Percentiles rank a stretch among this genome's conserved stretches.
Evolutionary conservation across 164 flowering plant species (phyloP).

Genomic region (Macadamia integrifolia): DNA sequence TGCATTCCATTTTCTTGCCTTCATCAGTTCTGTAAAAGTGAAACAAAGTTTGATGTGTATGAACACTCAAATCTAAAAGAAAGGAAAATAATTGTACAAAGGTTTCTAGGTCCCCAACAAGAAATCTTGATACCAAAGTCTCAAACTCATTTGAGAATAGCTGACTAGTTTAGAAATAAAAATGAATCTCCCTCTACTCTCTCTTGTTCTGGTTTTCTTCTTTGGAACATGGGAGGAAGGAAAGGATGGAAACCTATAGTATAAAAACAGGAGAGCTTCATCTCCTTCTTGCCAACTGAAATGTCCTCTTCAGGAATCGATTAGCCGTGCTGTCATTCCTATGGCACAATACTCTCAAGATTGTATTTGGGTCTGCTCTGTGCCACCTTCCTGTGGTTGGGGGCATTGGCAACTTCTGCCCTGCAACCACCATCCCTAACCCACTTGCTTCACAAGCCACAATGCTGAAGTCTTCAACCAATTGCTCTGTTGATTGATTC

Average conservation of each 20-base stretch:
- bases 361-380: constrained; percentile 82
- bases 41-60: too few relatives aligned
- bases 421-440: constrained; percentile 33
- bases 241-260: too few relatives aligned
- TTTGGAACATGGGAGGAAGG: not conserved
- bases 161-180: not conserved
- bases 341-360: constrained; percentile 77
- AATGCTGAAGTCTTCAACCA: constrained; percentile 83
- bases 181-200: not conserved
- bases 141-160: not conserved
- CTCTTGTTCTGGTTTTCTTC: not conserved
- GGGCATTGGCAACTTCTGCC: constrained; percentile 77
- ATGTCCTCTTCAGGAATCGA: constrained; percentile 69
- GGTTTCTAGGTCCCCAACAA: not conserved
- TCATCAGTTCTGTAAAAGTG: too few relatives aligned
- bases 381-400: constrained; percentile 93
- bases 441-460: constrained; percentile 68
- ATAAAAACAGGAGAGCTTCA: constrained; percentile 12
- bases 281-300: constrained; percentile 71
- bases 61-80: not conserved
- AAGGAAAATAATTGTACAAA: not conserved
- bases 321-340: constrained; percentile 71
- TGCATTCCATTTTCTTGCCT: too few relatives aligned
- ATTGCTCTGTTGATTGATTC: constrained; percentile 69
- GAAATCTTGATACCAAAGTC: not conserved